Evolutionary conservation across 352 stramenopile genomes (phyloP).

Genomic region (Pythium rishiriense): DNA sequence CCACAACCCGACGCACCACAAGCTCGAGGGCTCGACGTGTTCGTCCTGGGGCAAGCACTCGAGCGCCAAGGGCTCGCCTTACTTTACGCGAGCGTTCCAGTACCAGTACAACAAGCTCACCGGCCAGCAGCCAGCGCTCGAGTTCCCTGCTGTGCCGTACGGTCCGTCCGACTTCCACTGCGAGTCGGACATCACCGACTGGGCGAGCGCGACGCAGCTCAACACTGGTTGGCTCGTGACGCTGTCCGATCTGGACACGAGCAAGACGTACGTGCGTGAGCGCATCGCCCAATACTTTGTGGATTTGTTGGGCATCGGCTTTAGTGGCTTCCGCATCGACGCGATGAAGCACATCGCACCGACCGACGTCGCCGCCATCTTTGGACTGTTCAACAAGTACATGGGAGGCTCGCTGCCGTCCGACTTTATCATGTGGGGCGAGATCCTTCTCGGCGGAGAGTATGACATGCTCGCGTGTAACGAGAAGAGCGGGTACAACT

Average conservation of each 20-base stretch:
- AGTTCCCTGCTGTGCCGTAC: constrained; percentile 63
- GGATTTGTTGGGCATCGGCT: constrained; percentile 63
- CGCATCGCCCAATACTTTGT: constrained; percentile 73
- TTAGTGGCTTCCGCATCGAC: constrained; percentile 68
- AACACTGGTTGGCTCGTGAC: constrained; percentile 43
- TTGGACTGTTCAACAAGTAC: constrained; percentile 47
- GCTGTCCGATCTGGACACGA: constrained; percentile 56
- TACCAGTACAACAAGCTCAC: constrained; percentile 51
- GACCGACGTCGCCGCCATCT: constrained; percentile 46
- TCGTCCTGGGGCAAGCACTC: constrained; percentile 24
- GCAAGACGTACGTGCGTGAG: constrained; percentile 54
- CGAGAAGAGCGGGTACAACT: constrained; percentile 56
- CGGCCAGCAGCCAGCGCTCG: constrained; percentile 38
- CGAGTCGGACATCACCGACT: constrained; percentile 32
- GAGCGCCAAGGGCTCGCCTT: constrained; percentile 24
- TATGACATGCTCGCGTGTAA: constrained; percentile 52
- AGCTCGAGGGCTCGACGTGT: constrained; percentile 6
- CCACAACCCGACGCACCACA: constrained; percentile 21
- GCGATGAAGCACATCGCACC: constrained; percentile 67
- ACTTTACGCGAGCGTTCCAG: constrained; percentile 35
- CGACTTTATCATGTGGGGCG: constrained; percentile 66
- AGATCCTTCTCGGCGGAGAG: constrained; percentile 47
- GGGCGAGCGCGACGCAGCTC: constrained; percentile 36
- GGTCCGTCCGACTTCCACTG: constrained; percentile 67
- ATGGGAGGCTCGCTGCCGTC: constrained; percentile 55